Base-by-base conservation (phyloP, 495 filamentous ascomycete genomes). In the Neurospora africana region DNA sequence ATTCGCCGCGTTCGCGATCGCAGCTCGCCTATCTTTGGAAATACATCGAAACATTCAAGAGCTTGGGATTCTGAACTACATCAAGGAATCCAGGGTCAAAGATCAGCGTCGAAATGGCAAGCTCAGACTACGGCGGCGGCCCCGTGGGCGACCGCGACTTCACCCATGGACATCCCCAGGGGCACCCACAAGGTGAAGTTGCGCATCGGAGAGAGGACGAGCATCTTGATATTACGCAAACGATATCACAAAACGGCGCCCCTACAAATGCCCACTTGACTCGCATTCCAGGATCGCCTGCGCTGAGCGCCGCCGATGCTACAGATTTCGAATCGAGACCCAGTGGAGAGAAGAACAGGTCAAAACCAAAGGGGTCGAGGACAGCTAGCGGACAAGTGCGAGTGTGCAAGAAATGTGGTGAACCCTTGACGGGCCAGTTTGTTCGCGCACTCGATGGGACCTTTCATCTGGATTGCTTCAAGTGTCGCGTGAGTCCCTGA, bases 391-490 rank as follows among this genome's bases (percentile, higher is more conserved):
- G 85, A 41, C 84, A 86, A 72, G 76, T 84, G 37, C 86, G 93
- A 72, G 82, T 90, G 11, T 99, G 95, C 80, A 93, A 93, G 74
- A 97, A 97, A 80, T 99, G 95, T 78, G 88, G 88, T 72, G 90
- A 93, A 74, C 83, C 89, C 61, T 85, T 99, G 75, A 95, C 92
- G 2, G 96, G 96, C 23, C 96, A 98, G 79, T 99, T 98, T 80
- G 95, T 99, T 69, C 88, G 95, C 74, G 95, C 95, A 11, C 81
- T 99, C 39, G 91, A 91, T 33, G 93, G 92, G 38, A 98, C 95
- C 68, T 99, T 91, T 79, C 95, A 99, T 86, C 83, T 99, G 70
- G 95, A 99, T 77, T 99, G 95, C 85, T 99, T 99, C 80, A 95
- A 91, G 81, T 99, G 95, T 82, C 88, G 93, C 81, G 95, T 98